A percentile compares a stretch with the other conserved stretches of the same genome.
phyloP scores from a whole-genome alignment of 495 filamentous ascomycete species.

The Podospora anserina region DNA sequence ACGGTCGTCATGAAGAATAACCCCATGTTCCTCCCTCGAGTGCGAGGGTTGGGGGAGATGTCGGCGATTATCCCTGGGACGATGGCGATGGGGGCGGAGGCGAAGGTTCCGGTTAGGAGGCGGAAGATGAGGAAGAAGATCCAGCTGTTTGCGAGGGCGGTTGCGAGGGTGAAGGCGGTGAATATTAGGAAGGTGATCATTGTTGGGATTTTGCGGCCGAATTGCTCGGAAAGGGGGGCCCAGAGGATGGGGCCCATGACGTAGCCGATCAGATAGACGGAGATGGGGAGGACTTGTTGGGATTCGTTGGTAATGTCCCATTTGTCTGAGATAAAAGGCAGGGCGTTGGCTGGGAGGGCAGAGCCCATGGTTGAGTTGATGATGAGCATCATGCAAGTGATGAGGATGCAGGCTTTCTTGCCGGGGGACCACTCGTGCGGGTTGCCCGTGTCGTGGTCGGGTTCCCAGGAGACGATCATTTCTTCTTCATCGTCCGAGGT shows the following conservation, averaged over 20 bases:
- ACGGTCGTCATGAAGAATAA: slow-evolving; percentile 64
- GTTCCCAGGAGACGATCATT: slow-evolving; percentile 48
- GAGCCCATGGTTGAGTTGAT: slow-evolving; percentile 74
- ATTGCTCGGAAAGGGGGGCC: slow-evolving; percentile 67
- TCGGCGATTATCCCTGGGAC: slow-evolving; percentile 74
- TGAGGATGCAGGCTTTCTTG: slow-evolving; percentile 56
- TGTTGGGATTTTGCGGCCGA: slow-evolving; percentile 63
- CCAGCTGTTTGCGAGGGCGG: slow-evolving; percentile 67
- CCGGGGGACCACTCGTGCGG: slow-evolving; percentile 57
- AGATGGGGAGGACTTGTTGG: slow-evolving; percentile 67
- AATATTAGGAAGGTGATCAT: slow-evolving; percentile 60
- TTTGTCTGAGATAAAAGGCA: slow-evolving; percentile 53
- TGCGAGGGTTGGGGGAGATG: slow-evolving; percentile 53
- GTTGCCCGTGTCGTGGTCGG: slow-evolving; percentile 48
- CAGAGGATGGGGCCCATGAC: slow-evolving; percentile 52
- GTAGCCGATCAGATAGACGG: slow-evolving; percentile 63
- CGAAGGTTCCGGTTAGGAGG: slow-evolving; percentile 60
- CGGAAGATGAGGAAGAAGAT: slow-evolving; percentile 64
- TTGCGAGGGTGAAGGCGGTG: slow-evolving; percentile 65
- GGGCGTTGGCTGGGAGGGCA: slow-evolving; percentile 62
- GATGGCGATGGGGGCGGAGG: slow-evolving; percentile 65
- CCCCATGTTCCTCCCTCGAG: slow-evolving; percentile 66
- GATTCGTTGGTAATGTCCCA: slow-evolving; percentile 57
- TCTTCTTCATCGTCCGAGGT: slow-evolving; percentile 20
- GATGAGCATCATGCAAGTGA: slow-evolving; percentile 59